Evolutionary conservation across 2,329 filamentous ascomycete species (phyloP), one percentile per base, ranked within the genome.

Genomic region (Cryphonectria parasitica): DNA sequence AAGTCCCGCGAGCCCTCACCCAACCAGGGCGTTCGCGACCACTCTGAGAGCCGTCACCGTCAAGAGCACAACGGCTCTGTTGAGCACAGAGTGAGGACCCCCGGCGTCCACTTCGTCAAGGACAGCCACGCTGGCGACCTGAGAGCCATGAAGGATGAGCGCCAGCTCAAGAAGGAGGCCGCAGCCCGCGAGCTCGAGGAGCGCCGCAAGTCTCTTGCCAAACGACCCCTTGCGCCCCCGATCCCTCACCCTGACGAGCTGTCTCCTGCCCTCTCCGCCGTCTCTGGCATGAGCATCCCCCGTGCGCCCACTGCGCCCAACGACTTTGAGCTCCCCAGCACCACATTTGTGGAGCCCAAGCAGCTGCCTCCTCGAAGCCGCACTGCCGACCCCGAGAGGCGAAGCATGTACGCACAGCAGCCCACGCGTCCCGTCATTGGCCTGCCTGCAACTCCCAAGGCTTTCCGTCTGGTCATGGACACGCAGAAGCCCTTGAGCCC

Each of bases 161-260:
- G 88, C 63, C 87, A 89, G 71, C 81, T 86, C 64, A 92, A 91
- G 80, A 93, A 91, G 80, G 92, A 94, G 74, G 84, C 90, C 64
- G 92, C 92, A 13, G 94, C 94, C 10, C 90, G 92, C 64, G 95
- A 98, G 80, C 87, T 98, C 0, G 95, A 98, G 80, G 93, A 96
- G 76, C 90, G 95, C 39, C 90, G 95, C 70, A 89, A 92, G 77
- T 98, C 95, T 19, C 85, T 97, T 36, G 93, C 92, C 28, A 88
- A 93, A 69, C 88, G 94, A 65, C 92, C 94, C 3, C 92, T 92
- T 34, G 93, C 91, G 2, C 94, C 94, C 0, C 83, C 89, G 0
- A 97, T 98, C 72, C 90, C 93, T 6, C 90, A 94, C 74, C 95
- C 95, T 0, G 84, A 85, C 72, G 82, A 88, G 70, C 80, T 89